These are phyloP conservation scores for Alopecurus myosuroides DNA, from an alignment of 176 grass and related monocot species.

Conservation along the genomic window DNA sequence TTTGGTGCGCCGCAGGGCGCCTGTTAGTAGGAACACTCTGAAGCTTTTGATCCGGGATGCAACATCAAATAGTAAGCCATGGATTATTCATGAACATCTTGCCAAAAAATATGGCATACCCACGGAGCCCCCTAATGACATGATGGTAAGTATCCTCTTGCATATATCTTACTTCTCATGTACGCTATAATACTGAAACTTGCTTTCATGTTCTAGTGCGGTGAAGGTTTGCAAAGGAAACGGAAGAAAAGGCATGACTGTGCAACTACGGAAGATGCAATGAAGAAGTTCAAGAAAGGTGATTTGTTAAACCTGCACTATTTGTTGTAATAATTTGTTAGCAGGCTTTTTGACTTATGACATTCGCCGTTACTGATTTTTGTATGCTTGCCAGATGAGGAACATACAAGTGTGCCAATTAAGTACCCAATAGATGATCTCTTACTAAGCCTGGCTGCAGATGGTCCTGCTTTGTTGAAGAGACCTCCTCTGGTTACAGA, in stretches of 20 bases:
- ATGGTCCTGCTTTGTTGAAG: conserved; percentile 52
- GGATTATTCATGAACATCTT: conserved; percentile 70
- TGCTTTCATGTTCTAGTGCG: conserved; percentile 31
- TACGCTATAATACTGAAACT: conserved; percentile 26
- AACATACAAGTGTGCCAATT: conserved; percentile 18
- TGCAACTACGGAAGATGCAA: conserved; percentile 18
- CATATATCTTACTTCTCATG: background rate
- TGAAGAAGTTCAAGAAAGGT: conserved; percentile 44
- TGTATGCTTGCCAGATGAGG: conserved; percentile 44
- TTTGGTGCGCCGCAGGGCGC: conserved; percentile 54
- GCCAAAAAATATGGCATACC: conserved; percentile 62
- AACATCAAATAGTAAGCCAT: conserved; percentile 54
- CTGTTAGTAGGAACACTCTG: conserved; percentile 46
- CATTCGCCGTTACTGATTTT: conserved; percentile 6
- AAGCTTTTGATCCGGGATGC: conserved; percentile 70
- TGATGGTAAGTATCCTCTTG: conserved; percentile 43
- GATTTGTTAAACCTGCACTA: conserved; percentile 5
- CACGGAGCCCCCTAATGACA: conserved; percentile 50
- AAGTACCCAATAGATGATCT: conserved; percentile 91
- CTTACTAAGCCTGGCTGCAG: conserved; percentile 41
- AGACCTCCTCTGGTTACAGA: conserved; percentile 47
- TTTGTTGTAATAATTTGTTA: background rate
- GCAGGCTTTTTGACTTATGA: conserved; percentile 1
- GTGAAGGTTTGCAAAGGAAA: conserved; percentile 39
- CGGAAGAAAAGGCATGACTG: conserved; percentile 26